These are phyloP conservation scores for Solanum piurae DNA, from an alignment of 257 asterid genomes.

Conservation along the genomic window DNA sequence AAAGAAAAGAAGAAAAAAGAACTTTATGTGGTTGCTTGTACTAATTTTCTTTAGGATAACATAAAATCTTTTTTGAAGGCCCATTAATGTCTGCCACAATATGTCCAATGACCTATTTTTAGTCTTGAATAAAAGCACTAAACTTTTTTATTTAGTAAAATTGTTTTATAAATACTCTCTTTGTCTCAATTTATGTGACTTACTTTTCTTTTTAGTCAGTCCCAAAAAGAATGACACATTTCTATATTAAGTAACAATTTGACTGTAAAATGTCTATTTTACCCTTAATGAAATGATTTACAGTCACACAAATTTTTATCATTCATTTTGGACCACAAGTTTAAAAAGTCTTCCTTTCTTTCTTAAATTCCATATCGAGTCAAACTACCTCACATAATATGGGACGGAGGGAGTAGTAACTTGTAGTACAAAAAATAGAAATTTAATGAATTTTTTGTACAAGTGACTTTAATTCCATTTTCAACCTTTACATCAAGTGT, in stretches of 20 bases:
- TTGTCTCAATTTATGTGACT: too few relatives aligned
- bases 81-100: conserved; percentile 1
- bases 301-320: too few relatives aligned
- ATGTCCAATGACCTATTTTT: neutral
- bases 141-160: neutral
- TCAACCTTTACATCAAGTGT: neutral
- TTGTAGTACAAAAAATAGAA: neutral
- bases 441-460: neutral
- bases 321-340: too few relatives aligned
- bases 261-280: too few relatives aligned
- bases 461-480: neutral
- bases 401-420: neutral
- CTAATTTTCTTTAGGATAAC: neutral
- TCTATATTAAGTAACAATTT: too few relatives aligned
- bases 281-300: too few relatives aligned
- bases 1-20: neutral
- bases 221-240: too few relatives aligned
- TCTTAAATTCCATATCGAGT: too few relatives aligned
- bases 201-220: too few relatives aligned
- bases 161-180: neutral
- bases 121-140: neutral
- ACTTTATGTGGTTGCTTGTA: neutral
- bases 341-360: too few relatives aligned
- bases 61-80: neutral
- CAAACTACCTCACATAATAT: too few relatives aligned